Percentiles rank a stretch among this genome's conserved stretches.
phyloP scores from a whole-genome alignment of 192 early-diverging fungal species.

The Endogone sp. region DNA sequence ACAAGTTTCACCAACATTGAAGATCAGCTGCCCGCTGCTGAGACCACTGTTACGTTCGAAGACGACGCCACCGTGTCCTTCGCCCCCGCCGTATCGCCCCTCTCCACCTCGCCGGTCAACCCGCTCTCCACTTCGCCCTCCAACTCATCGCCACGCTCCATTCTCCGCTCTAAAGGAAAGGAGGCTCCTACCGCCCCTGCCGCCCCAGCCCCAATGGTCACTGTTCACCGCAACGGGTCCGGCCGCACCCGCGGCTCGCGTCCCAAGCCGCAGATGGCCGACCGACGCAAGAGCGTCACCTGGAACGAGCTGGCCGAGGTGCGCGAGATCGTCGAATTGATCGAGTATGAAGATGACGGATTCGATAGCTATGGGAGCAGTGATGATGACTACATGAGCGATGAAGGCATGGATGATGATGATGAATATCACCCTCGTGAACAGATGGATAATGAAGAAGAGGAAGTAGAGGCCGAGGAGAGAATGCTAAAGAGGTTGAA shows the following conservation, averaged over 20 bases:
- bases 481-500: background rate
- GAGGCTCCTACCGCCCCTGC: background rate
- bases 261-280: background rate
- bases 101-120: too few species aligned
- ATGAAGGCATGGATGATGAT: background rate
- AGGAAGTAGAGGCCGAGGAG: background rate
- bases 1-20: background rate
- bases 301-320: conserved; percentile 1
- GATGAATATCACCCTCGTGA: background rate
- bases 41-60: background rate
- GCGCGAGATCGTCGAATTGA: background rate
- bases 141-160: background rate
- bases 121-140: background rate
- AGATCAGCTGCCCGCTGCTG: background rate
- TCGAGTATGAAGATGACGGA: background rate
- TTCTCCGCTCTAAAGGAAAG: background rate
- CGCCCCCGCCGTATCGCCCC: background rate
- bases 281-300: conserved; percentile 1
- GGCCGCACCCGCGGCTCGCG: too few species aligned
- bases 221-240: background rate
- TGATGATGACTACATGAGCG: background rate
- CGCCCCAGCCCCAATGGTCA: too few species aligned
- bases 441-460: background rate
- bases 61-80: background rate
- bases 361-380: background rate